Evolutionary conservation across 768 basidiomycete species (phyloP).

Genomic region (Nevesoporus exiguus): DNA sequence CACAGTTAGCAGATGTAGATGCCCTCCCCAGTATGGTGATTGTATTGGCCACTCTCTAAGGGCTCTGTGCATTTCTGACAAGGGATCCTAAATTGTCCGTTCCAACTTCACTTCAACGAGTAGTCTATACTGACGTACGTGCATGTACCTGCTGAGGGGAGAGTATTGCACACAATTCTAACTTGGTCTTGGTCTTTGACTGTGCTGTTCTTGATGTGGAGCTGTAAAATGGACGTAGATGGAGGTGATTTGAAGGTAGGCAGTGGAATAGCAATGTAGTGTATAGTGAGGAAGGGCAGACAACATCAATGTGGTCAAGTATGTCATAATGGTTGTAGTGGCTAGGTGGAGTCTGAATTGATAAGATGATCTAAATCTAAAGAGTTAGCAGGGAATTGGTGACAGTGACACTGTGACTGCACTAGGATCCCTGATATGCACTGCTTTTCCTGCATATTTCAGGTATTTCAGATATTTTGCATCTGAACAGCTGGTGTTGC

Average conservation of each 20-base stretch:
- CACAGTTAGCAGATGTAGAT: constrained; percentile 79
- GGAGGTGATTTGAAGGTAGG: not conserved
- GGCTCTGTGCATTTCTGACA: constrained; percentile 85
- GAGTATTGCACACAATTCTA: constrained; percentile 82
- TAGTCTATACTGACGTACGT: not conserved
- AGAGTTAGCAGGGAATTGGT: too few relatives aligned
- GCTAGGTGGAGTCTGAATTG: too few relatives aligned
- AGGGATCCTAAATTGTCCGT: constrained; percentile 73
- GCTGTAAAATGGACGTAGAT: constrained; percentile 5
- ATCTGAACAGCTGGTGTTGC: too few relatives aligned
- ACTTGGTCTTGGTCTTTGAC: constrained; percentile 50
- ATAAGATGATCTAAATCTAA: too few relatives aligned
- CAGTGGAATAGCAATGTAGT: not conserved
- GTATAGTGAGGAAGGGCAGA: too few relatives aligned
- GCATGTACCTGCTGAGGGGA: constrained; percentile 72
- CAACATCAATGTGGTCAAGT: too few relatives aligned
- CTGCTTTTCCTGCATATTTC: too few relatives aligned
- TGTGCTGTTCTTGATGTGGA: constrained; percentile 16
- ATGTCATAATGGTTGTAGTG: too few relatives aligned
- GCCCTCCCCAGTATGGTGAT: constrained; percentile 63
- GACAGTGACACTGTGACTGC: too few relatives aligned
- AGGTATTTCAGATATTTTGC: too few relatives aligned
- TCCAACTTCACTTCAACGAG: not conserved
- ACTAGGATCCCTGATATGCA: too few relatives aligned
- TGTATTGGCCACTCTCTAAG: constrained; percentile 75